Conservation (phyloP, 441 rosid species). For the Populus trichocarpa region DNA sequence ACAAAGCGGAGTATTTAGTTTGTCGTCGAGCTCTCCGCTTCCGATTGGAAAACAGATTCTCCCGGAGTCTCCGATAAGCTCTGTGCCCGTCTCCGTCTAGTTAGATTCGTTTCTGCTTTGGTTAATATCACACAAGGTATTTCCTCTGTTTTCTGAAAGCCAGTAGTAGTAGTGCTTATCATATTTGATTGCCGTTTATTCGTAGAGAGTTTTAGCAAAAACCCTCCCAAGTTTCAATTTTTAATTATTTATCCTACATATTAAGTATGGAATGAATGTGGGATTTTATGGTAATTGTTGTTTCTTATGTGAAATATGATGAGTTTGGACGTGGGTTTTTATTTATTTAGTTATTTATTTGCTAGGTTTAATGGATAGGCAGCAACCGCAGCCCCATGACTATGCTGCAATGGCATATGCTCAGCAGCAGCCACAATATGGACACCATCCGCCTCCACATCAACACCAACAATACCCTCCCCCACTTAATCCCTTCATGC, state of each 20-base stretch:
- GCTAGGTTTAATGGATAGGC: slow-evolving; percentile 56
- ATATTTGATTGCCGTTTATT: neutral
- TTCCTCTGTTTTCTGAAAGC: neutral
- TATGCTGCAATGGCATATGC: slow-evolving; percentile 68
- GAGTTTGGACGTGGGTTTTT: neutral
- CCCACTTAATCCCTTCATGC: slow-evolving; percentile 46
- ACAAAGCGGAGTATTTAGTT: neutral
- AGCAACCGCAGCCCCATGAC: slow-evolving; percentile 41
- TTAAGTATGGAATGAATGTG: neutral
- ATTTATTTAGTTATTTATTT: neutral
- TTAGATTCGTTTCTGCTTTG: neutral
- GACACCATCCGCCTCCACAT: slow-evolving; percentile 79
- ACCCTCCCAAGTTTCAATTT: neutral
- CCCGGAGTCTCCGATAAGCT: neutral
- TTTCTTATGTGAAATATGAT: neutral
- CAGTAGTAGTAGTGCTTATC: neutral
- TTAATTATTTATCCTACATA: neutral
- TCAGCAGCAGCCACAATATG: slow-evolving; percentile 69
- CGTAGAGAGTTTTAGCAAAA: neutral
- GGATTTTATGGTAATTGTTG: neutral
- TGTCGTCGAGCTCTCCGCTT: neutral
- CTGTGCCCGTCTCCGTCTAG: neutral
- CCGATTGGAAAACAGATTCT: neutral
- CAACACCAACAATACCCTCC: slow-evolving; percentile 63
- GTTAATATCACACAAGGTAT: neutral